Evolutionary conservation across 208 protist genomes (phyloP).

Genomic region (Trypanosoma conorhini): DNA sequence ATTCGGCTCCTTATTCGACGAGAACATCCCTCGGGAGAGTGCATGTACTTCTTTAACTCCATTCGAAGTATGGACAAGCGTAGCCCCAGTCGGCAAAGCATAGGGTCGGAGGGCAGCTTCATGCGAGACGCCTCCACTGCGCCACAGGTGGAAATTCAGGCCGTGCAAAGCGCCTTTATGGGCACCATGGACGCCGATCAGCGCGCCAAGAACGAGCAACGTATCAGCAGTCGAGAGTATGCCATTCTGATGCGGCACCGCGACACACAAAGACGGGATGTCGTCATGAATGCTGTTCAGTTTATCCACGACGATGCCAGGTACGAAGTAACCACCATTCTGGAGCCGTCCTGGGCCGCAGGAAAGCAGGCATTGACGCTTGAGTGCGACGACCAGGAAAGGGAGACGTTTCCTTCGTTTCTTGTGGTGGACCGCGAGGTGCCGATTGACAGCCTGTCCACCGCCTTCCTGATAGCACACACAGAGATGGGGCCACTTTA

Average conservation of each 20-base stretch:
- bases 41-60: slow-evolving; percentile 70
- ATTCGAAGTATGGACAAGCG: slow-evolving; percentile 18
- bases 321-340: slow-evolving; percentile 69
- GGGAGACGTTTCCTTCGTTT: slow-evolving; percentile 48
- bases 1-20: slow-evolving; percentile 58
- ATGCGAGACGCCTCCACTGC: background rate
- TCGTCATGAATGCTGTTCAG: slow-evolving; percentile 48
- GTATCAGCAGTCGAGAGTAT: slow-evolving; percentile 81
- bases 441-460: slow-evolving; percentile 58
- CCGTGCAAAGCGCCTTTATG: slow-evolving; percentile 17
- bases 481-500: slow-evolving; percentile 67
- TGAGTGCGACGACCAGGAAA: slow-evolving; percentile 32
- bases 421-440: slow-evolving; percentile 73
- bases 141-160: slow-evolving; percentile 2
- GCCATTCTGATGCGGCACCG: slow-evolving; percentile 55
- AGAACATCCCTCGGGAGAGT: slow-evolving; percentile 51
- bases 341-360: slow-evolving; percentile 54
- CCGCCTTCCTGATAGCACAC: slow-evolving; percentile 67
- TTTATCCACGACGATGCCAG: slow-evolving; percentile 62
- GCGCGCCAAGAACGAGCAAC: slow-evolving; percentile 50
- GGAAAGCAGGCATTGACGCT: slow-evolving; percentile 65
- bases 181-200: slow-evolving; percentile 15
- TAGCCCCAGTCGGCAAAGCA: background rate
- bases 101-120: background rate
- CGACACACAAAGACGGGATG: slow-evolving; percentile 43